phyloP scores from a whole-genome alignment of 257 asterid genomes.

The Haberlea rhodopensis region DNA sequence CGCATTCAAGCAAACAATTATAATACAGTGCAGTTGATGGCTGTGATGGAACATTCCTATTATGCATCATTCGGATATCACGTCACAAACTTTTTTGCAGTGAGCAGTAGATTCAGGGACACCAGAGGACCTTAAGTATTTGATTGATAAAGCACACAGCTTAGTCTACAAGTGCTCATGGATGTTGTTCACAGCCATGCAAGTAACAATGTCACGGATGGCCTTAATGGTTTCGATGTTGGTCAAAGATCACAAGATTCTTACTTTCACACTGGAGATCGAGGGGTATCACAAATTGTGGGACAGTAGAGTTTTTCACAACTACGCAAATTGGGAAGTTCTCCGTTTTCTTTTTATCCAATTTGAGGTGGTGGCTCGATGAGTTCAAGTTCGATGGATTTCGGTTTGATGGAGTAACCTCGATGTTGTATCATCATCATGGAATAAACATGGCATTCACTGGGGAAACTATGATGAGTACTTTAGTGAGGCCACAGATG shows the following conservation, averaged over 20 bases:
- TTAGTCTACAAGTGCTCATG: conserved; percentile 77
- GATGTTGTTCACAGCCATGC: conserved; percentile 98
- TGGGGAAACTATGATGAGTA: conserved; percentile 79
- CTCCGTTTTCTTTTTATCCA: conserved; percentile 93
- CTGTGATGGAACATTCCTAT: conserved; percentile 96
- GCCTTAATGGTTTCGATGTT: conserved; percentile 88
- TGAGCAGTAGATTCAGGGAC: conserved; percentile 91
- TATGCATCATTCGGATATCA: conserved; percentile 94
- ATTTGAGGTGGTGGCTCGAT: conserved; percentile 95
- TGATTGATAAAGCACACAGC: conserved; percentile 93
- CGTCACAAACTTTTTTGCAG: conserved; percentile 90
- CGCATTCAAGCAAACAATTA: conserved; percentile 78
- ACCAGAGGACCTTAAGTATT: conserved; percentile 93
- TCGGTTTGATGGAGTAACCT: conserved; percentile 95
- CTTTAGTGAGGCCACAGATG: conserved; percentile 84
- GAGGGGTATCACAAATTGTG: conserved; percentile 87
- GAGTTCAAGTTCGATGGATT: conserved; percentile 93
- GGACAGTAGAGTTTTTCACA: conserved; percentile 93
- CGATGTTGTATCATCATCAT: conserved; percentile 95
- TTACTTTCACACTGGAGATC: conserved; percentile 81
- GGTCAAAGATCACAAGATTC: conserved; percentile 94
- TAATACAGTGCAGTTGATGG: conserved; percentile 96
- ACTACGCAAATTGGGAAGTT: conserved; percentile 95
- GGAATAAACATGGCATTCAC: conserved; percentile 79
- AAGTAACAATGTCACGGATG: conserved; percentile 77